A percentile compares a stretch with the other conserved stretches of the same genome.
Evolutionary conservation across 768 basidiomycete species (phyloP).

Genomic region (Leucocoprinus birnbaumii): DNA sequence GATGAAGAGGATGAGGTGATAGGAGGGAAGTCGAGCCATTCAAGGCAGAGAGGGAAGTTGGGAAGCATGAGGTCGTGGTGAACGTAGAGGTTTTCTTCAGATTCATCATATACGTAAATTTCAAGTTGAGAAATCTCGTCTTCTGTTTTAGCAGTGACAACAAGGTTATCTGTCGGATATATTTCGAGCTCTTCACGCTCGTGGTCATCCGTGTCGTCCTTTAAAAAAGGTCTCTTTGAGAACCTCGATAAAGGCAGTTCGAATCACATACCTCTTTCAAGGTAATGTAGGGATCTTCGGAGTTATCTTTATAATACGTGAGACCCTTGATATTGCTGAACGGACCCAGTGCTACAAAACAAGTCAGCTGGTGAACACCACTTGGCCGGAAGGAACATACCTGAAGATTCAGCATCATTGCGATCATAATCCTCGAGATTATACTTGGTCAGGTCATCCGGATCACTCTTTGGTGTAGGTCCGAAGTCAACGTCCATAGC

Average conservation of each 20-base stretch:
- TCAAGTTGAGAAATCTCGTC: slow-evolving; percentile 96
- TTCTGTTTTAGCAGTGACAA: slow-evolving; percentile 92
- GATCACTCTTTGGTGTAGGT: slow-evolving; percentile 28
- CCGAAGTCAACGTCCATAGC: slow-evolving; percentile 62
- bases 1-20: slow-evolving; percentile 38
- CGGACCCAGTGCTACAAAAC: slow-evolving; percentile 59
- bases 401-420: slow-evolving; percentile 51
- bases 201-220: slow-evolving; percentile 70
- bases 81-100: slow-evolving; percentile 86
- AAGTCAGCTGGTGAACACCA: background rate
- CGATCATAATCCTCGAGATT: slow-evolving; percentile 94
- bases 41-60: slow-evolving; percentile 95
- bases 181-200: slow-evolving; percentile 91
- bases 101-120: slow-evolving; percentile 93
- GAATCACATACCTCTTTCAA: slow-evolving; percentile 76
- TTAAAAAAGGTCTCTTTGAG: slow-evolving; percentile 17
- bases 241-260: background rate
- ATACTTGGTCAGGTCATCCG: slow-evolving; percentile 80
- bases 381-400: slow-evolving; percentile 19
- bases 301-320: slow-evolving; percentile 85
- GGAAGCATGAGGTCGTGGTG: slow-evolving; percentile 99
- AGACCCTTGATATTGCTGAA: slow-evolving; percentile 97
- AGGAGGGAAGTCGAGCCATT: slow-evolving; percentile 98
- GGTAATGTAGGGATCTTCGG: slow-evolving; percentile 96
- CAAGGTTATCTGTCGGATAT: slow-evolving; percentile 85